phyloP scores from a whole-genome alignment of 176 grass and related monocot species.

The Triticum urartu region DNA sequence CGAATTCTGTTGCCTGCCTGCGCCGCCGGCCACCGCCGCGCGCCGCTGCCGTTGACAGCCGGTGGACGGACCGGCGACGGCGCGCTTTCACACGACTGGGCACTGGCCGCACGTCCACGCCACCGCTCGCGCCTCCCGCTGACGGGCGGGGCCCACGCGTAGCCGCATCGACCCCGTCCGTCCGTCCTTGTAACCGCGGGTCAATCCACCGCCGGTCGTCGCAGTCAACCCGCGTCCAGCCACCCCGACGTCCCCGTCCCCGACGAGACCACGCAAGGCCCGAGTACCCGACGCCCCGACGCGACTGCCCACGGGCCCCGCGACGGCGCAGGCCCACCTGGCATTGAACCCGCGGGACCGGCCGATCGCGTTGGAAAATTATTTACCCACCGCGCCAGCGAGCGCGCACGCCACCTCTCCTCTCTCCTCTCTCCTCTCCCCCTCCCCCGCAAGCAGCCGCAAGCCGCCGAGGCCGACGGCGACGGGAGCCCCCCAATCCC shows the following conservation, averaged over 20 bases:
- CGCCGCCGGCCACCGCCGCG: conserved; percentile 24
- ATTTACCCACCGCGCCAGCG: neutral
- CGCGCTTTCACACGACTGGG: conserved; percentile 17
- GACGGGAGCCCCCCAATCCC: conserved; percentile 27
- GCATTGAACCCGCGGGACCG: neutral
- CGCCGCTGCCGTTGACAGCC: conserved; percentile 13
- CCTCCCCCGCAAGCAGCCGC: neutral
- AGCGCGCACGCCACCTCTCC: conserved; percentile 28
- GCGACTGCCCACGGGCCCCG: neutral
- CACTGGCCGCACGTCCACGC: conserved; percentile 34
- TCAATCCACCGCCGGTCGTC: conserved; percentile 27
- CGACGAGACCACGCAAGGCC: neutral
- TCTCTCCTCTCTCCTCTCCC: neutral
- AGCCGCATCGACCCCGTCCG: neutral
- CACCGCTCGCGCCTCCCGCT: neutral
- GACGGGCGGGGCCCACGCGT: neutral
- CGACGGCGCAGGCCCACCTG: neutral
- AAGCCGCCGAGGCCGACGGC: conserved; percentile 19
- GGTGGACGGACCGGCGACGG: neutral
- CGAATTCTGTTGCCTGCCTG: neutral
- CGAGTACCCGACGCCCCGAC: neutral
- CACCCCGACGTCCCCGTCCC: neutral
- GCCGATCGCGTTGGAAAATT: neutral
- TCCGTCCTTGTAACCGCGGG: conserved; percentile 27
- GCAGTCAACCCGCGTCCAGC: conserved; percentile 46